phyloP scores from a whole-genome alignment of 2,329 filamentous ascomycete species.

The Claviceps paspali region DNA sequence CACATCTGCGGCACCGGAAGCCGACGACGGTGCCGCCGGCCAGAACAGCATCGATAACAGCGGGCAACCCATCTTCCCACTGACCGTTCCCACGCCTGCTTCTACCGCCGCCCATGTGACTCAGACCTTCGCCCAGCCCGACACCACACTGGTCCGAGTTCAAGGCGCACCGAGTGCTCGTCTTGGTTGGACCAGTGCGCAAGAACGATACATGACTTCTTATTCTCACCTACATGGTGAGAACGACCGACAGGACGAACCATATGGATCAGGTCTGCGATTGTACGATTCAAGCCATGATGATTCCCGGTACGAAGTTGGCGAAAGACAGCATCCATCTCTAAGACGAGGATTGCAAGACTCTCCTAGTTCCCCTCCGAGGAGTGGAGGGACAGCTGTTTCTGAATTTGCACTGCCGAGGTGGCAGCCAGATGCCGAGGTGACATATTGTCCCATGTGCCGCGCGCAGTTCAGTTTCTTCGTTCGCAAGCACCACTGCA shows the following conservation, averaged over 20 bases:
- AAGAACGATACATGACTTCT: neutral
- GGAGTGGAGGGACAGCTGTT: neutral
- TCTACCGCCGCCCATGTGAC: neutral
- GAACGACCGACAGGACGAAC: neutral
- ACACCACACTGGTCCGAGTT: neutral
- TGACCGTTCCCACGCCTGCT: neutral
- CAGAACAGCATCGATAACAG: neutral
- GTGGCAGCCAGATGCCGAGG: conserved; percentile 84
- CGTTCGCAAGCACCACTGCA: conserved; percentile 84
- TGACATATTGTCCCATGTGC: conserved; percentile 74
- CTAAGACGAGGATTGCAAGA: neutral
- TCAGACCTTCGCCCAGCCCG: neutral
- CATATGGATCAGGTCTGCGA: neutral
- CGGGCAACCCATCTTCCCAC: neutral
- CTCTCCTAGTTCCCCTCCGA: neutral
- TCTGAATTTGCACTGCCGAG: conserved; percentile 46
- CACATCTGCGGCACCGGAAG: neutral
- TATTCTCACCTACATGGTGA: neutral
- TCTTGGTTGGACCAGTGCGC: neutral
- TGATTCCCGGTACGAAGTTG: neutral
- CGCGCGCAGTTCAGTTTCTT: conserved; percentile 65
- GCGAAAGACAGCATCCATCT: neutral
- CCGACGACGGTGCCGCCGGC: neutral
- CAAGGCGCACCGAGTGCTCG: neutral
- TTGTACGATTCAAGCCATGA: neutral